Evolutionary conservation across 257 asterid genomes (phyloP), one percentile per base, ranked within the genome.

Genomic region (Rhazya stricta): DNA sequence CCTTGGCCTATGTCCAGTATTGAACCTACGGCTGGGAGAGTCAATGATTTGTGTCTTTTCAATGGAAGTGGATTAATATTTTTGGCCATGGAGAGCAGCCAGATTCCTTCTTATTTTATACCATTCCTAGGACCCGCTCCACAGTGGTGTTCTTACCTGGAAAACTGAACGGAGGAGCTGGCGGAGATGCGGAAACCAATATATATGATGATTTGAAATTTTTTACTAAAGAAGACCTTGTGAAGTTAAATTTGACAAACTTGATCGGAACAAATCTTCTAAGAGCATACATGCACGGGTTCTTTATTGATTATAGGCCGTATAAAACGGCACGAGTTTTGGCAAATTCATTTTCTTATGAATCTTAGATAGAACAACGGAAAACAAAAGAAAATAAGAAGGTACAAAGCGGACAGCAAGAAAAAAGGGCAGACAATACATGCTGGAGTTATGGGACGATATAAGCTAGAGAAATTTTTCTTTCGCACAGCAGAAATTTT

Each of bases 41-140:
- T 92, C 71, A 94, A 94, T 73, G 99, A 94, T 87, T 37, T 89
- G 73, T 92, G 97, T 72, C 89, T 91, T 74, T 92, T 88, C 81
- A 80, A 83, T 68, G 95, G 85, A 61, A 94, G 97, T 68, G 99
- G 99, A 37, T 81, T 94, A 83, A 83, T 94, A 32, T 71, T 90
- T 78, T 83, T 92, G 90, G 99, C 96, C 74, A 85, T 94, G 76
- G 98, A 92, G 82, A 88, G 82, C 83, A 90, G 93, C 79, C 97
- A 90, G 77, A 89, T 94, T 83, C 99, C 99, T 36, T 89, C 96
- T 78, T 94, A 88, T 81, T 94, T 90, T 85, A 88, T 90, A 79
- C 99, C 99, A 73, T 93, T 91, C 77, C 96, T 94, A 63, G 98
- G 98, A 67, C 97, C 96, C 66, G 98, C 97, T 63, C 99, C 99